A percentile compares a stretch with the other conserved stretches of the same genome.
These are phyloP conservation scores for Pezicula carpinea DNA, from an alignment of 2,329 filamentous ascomycete species.

Conservation along the genomic window DNA sequence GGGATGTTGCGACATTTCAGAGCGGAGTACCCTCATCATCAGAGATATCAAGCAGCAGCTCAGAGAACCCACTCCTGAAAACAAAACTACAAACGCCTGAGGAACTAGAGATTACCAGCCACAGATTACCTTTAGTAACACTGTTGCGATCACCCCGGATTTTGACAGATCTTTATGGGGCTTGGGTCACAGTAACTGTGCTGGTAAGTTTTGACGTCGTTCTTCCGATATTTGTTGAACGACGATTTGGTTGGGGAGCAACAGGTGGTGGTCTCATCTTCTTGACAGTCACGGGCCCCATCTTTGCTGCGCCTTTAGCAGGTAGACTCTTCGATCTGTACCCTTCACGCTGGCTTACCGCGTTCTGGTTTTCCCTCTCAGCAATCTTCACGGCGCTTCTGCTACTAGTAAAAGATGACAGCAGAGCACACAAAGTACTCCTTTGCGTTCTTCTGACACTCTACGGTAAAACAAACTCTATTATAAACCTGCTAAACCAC, in stretches of 20 bases:
- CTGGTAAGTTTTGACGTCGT: slow-evolving; percentile 51
- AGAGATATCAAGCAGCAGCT: too few relatives aligned
- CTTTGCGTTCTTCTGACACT: slow-evolving; percentile 58
- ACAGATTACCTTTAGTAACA: slow-evolving; percentile 23
- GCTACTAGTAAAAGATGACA: slow-evolving; percentile 55
- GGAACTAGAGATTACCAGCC: background rate
- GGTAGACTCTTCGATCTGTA: slow-evolving; percentile 44
- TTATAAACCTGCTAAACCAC: background rate
- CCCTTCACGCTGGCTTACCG: slow-evolving; percentile 56
- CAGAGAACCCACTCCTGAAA: slow-evolving; percentile 11
- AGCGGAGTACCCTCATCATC: too few relatives aligned
- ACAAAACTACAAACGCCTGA: slow-evolving; percentile 3
- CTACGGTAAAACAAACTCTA: slow-evolving; percentile 36
- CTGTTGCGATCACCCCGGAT: slow-evolving; percentile 36
- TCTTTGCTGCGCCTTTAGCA: slow-evolving; percentile 52
- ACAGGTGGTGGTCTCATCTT: slow-evolving; percentile 53
- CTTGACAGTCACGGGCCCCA: slow-evolving; percentile 52
- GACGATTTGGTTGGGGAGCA: slow-evolving; percentile 48
- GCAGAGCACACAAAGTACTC: slow-evolving; percentile 55
- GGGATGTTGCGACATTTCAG: too few relatives aligned
- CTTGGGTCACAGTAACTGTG: slow-evolving; percentile 40
- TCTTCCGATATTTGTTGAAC: slow-evolving; percentile 48
- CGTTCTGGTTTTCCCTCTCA: slow-evolving; percentile 51
- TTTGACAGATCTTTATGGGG: slow-evolving; percentile 33
- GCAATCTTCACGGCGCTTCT: slow-evolving; percentile 57